Base-by-base conservation (phyloP, 495 filamentous ascomycete genomes). In the Echria macrotheca region DNA sequence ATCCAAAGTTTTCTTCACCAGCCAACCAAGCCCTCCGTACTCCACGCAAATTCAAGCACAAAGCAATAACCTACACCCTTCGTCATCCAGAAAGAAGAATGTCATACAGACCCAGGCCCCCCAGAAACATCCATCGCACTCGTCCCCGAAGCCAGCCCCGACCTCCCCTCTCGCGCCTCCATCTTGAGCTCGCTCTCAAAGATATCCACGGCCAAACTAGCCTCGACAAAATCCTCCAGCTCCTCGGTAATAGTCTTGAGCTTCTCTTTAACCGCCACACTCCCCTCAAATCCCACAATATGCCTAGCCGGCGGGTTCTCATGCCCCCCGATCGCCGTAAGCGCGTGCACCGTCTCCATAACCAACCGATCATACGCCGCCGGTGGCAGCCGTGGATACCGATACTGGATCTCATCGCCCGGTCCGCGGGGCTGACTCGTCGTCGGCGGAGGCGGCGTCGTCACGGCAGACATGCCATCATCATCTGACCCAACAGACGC, bases 191-290 rank as follows among this genome's bases (percentile, higher is more conserved):
- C 71, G 49, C 70, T 73, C 24, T 77, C 68, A 46, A 77, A 81
- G 57, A 91, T 86, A 64, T 93, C 90, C 28, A 91, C 89, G 1
- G 84, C 84, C 53, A 84, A 76, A 52, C 89, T 96, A 18, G 87
- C 85, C 55, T 93, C 87, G 24, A 96, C 83, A 69, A 96, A 97
- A 49, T 96, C 93, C 64, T 97, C 93, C 31, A 97, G 59, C 68
- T 97, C 93, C 62, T 97, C 91, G 44, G 88, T 94, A 1, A 96
- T 85, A 17, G 89, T 96, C 74, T 94, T 96, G 44, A 98, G 69
- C 69, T 96, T 96, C 72, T 97, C 93, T 56, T 94, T 95, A 15
- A 98, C 90, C 23, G 82, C 85, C 4, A 84, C 79, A 25, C 91
- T 84, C 8, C 88, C 90, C 63, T 97, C 93, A 57, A 86, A 85